A percentile compares a stretch with the other conserved stretches of the same genome.
These are phyloP conservation scores for Leccinellum rugosiceps DNA, from an alignment of 768 basidiomycete species.

Conservation along the genomic window DNA sequence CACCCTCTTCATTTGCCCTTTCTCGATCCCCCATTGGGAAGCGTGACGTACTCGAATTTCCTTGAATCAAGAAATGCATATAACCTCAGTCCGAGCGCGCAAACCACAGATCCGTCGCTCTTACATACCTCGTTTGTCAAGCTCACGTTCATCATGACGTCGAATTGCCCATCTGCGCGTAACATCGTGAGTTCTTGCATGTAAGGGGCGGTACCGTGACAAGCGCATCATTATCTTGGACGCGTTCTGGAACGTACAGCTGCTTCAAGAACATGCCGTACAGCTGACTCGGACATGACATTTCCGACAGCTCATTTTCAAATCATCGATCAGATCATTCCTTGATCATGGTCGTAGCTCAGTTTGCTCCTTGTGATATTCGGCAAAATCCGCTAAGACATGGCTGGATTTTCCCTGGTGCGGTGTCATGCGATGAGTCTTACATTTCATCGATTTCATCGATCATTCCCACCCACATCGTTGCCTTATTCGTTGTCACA, in stretches of 20 bases:
- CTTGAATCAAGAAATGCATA: slow-evolving; percentile 68
- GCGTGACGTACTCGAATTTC: slow-evolving; percentile 64
- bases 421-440: no score
- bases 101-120: background rate
- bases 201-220: background rate
- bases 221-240: slow-evolving; percentile 55
- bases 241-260: slow-evolving; percentile 68
- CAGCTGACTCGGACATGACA: no score
- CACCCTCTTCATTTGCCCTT: slow-evolving; percentile 7
- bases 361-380: no score
- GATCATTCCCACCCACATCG: no score
- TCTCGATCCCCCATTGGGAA: slow-evolving; percentile 8
- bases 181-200: background rate
- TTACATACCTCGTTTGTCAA: slow-evolving; percentile 78
- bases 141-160: slow-evolving; percentile 93
- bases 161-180: slow-evolving; percentile 80
- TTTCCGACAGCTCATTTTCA: no score
- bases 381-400: no score
- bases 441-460: no score
- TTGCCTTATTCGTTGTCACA: no score
- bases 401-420: no score
- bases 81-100: slow-evolving; percentile 5
- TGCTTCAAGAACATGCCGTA: slow-evolving; percentile 71
- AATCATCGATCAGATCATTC: no score
- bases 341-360: no score